Evolutionary conservation across 2,329 filamentous ascomycete species (phyloP).

Genomic region (Diaporthe batatas): DNA sequence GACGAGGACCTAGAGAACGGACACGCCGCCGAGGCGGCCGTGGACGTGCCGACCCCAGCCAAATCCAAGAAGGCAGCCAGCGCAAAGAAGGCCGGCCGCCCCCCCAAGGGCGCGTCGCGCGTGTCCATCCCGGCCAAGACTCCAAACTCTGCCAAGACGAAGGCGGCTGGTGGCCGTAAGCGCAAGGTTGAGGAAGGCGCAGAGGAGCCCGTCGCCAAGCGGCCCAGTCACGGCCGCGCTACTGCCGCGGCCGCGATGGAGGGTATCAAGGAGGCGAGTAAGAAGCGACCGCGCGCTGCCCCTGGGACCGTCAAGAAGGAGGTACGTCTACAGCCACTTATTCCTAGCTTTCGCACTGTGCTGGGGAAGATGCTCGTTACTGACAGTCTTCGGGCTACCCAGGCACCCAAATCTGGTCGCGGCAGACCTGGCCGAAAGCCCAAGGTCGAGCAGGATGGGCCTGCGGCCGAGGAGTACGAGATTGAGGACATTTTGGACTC

Average conservation of each 20-base stretch:
- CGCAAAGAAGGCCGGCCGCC: slow-evolving; percentile 45
- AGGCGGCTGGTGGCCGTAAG: slow-evolving; percentile 34
- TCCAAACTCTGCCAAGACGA: slow-evolving; percentile 20
- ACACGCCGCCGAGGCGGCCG: slow-evolving; percentile 4
- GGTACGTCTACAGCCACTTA: slow-evolving; percentile 23
- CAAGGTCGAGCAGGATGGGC: slow-evolving; percentile 34
- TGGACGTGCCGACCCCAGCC: slow-evolving; percentile 40
- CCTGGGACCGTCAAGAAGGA: slow-evolving; percentile 37
- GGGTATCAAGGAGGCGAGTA: slow-evolving; percentile 39
- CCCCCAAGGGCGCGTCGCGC: slow-evolving; percentile 40
- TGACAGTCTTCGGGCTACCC: neutral
- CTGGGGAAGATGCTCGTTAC: neutral
- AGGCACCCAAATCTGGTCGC: slow-evolving; percentile 34
- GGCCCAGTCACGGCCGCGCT: slow-evolving; percentile 38
- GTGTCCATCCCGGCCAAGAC: slow-evolving; percentile 42
- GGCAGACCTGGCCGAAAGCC: slow-evolving; percentile 38
- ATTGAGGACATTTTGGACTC: slow-evolving; percentile 63
- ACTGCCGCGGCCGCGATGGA: slow-evolving; percentile 40
- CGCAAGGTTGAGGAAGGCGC: slow-evolving; percentile 33
- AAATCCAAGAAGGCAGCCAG: slow-evolving; percentile 44
- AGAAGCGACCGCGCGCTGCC: slow-evolving; percentile 38
- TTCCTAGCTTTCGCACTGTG: neutral
- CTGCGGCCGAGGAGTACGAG: slow-evolving; percentile 55
- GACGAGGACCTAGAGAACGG: slow-evolving; percentile 30
- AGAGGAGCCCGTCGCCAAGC: slow-evolving; percentile 34